These are phyloP conservation scores for Microsporum ferrugineum DNA, from an alignment of 2,329 filamentous ascomycete species.

Conservation along the genomic window DNA sequence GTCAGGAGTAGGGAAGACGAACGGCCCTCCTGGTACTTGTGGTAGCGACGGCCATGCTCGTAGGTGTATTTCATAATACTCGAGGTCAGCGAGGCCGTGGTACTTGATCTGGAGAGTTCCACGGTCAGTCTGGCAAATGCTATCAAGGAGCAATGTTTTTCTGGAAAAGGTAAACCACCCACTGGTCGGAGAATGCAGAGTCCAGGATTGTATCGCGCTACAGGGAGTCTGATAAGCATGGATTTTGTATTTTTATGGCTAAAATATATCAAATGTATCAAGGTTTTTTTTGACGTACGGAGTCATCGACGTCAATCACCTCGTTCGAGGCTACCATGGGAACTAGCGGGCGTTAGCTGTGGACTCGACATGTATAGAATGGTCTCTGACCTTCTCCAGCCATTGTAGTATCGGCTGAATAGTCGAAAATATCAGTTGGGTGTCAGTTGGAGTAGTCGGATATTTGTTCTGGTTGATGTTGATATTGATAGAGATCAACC, in stretches of 20 bases:
- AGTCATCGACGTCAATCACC: not conserved
- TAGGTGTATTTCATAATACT: conserved; percentile 9
- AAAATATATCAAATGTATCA: not conserved
- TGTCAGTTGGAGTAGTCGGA: not conserved
- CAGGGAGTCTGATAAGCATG: not conserved
- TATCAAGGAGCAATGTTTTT: not conserved
- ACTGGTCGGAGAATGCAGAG: conserved; percentile 1
- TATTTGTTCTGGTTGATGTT: not conserved
- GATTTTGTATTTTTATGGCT: not conserved
- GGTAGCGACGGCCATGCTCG: conserved; percentile 5
- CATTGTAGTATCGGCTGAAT: not conserved
- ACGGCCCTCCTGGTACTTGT: conserved; percentile 6
- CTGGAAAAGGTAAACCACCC: not conserved
- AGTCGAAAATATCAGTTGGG: not conserved
- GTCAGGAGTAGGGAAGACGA: not conserved
- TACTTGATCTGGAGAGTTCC: not conserved
- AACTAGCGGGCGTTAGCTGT: not conserved
- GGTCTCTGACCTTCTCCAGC: not conserved
- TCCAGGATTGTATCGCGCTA: conserved; percentile 4
- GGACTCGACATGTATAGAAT: not conserved
- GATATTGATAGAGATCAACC: not conserved
- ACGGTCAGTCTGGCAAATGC: not conserved
- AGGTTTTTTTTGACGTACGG: not conserved
- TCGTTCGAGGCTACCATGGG: not conserved
- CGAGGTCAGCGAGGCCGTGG: conserved; percentile 10